Evolutionary conservation across 805 yeast species (phyloP), one percentile per base, ranked within the genome.

Genomic region (Candida tibetensis): DNA sequence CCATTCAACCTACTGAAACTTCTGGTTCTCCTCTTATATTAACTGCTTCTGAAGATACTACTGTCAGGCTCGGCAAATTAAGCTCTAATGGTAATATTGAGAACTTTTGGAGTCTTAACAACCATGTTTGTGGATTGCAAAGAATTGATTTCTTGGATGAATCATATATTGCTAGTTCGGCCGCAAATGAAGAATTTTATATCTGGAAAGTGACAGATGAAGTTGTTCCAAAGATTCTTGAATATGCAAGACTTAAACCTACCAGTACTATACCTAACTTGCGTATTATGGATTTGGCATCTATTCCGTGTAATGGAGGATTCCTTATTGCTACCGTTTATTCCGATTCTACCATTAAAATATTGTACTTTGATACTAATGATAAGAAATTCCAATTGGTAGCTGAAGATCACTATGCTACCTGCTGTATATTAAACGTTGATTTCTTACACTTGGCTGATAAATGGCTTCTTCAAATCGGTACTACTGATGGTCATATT

Each of bases 101-200:
- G 6, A 71, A 69, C 26, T 62, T 60, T 22, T 79, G 87, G 82
- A 72, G 84, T 3, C 71, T 82, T 54, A 76, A 91, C 57, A 77
- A 79, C 40, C 99, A 93, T 57, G 83, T 88, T 3, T 87, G 96
- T 2, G 98, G 98, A 1, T 61, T 93, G 32, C 98, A 91, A 57
- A 74, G 77, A 16, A 72, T 85, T 12, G 78, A 77, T 40, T 77
- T 86, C 38, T 66, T 89, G 27, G 74, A 72, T 46, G 65, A 75
- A 0, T 68, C 57, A 2, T 57, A 23, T 62, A 65, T 48, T 45
- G 82, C 48, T 58, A 62, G 67, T 41, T 75, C 86, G 2, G 85
- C 90, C 16, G 95, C 96, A 0, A 77, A 93, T 53, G 99, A 93
- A 57, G 99, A 93, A 61, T 74, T 93, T 31, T 75, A 76, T 45